Evolutionary conservation across 257 asterid genomes (phyloP).

Genomic region (Asclepias syriaca): DNA sequence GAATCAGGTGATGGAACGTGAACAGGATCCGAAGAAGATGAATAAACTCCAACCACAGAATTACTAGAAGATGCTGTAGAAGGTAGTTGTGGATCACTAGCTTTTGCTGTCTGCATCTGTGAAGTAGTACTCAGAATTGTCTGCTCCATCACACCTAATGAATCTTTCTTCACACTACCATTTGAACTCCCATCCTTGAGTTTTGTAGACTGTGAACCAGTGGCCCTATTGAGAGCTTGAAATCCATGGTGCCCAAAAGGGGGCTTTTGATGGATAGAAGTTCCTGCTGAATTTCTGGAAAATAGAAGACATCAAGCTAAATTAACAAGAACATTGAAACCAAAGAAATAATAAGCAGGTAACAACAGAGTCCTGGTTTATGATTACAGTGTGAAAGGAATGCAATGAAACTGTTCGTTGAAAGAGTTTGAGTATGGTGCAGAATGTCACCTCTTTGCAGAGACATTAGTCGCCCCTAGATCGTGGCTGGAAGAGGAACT

Average conservation of each 20-base stretch:
- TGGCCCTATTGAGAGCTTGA: conserved; percentile 36
- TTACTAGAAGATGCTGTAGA: conserved; percentile 52
- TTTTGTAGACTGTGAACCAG: conserved; percentile 46
- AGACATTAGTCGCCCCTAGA: conserved; percentile 27
- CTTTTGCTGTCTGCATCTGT: conserved; percentile 40
- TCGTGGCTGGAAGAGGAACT: conserved; percentile 43
- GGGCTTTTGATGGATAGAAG: conserved; percentile 47
- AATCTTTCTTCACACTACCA: conserved; percentile 44
- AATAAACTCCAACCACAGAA: conserved; percentile 77
- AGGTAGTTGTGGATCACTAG: conserved; percentile 38
- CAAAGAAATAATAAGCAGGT: background rate
- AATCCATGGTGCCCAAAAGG: conserved; percentile 39
- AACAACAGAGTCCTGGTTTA: background rate
- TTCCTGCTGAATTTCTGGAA: conserved; percentile 41
- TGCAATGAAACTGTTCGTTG: background rate
- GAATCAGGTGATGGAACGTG: conserved; percentile 96
- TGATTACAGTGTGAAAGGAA: background rate
- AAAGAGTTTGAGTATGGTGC: background rate
- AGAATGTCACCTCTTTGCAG: conserved; percentile 25
- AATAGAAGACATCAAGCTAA: conserved; percentile 4
- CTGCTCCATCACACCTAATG: conserved; percentile 41
- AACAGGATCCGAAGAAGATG: conserved; percentile 93
- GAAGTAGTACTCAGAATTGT: conserved; percentile 33
- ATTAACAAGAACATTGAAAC: background rate
- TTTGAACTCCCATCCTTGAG: conserved; percentile 41